These are phyloP conservation scores for Glycine soja DNA, from an alignment of 306 rosid species.

Conservation along the genomic window DNA sequence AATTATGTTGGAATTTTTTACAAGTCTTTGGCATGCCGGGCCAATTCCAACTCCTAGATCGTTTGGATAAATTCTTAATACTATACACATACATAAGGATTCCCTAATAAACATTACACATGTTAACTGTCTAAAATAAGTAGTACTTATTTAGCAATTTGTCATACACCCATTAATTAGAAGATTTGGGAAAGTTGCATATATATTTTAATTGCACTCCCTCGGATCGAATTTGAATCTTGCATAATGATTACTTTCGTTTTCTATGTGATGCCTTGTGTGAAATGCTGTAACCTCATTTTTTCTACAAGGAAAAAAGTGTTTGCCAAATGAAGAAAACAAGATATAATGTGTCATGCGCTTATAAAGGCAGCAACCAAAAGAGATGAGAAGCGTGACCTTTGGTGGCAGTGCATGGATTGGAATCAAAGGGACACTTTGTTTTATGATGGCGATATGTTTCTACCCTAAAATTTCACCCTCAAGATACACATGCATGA, in stretches of 20 bases:
- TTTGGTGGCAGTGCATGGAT: constrained; percentile 70
- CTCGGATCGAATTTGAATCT: neutral
- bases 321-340: constrained; percentile 52
- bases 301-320: constrained; percentile 44
- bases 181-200: neutral
- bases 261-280: constrained; percentile 39
- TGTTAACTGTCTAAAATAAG: neutral
- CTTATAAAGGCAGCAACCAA: constrained; percentile 47
- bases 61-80: neutral
- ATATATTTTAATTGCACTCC: neutral
- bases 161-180: neutral
- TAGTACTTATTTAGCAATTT: neutral
- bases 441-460: constrained; percentile 58
- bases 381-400: constrained; percentile 59
- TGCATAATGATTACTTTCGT: constrained; percentile 32
- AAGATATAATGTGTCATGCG: constrained; percentile 45
- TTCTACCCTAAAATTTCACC: constrained; percentile 66
- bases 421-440: constrained; percentile 63
- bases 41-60: neutral
- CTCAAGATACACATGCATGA: constrained; percentile 50
- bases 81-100: neutral
- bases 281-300: constrained; percentile 42
- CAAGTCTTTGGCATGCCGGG: constrained; percentile 18
- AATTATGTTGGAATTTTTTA: constrained; percentile 17
- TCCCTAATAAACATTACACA: neutral